Percentiles rank a stretch among this genome's conserved stretches.
Evolutionary conservation across 2,329 filamentous ascomycete species (phyloP).

Genomic region (Clonostachys sp.): DNA sequence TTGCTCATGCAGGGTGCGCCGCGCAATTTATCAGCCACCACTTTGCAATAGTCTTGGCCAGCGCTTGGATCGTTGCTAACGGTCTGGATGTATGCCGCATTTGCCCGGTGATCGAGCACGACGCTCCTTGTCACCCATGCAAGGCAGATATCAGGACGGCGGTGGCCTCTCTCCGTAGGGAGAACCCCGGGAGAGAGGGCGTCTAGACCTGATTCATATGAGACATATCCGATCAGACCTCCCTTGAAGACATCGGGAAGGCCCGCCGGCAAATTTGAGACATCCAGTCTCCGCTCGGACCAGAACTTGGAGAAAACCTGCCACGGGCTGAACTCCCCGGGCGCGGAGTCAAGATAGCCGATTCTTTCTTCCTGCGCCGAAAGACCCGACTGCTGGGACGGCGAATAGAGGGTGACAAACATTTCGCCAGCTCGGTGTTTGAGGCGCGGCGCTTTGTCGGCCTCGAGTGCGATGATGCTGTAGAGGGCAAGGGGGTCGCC

Average conservation of each 20-base stretch:
- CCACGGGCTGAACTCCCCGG: background rate
- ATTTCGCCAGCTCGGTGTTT: constrained; percentile 50
- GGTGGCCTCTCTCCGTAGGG: constrained; percentile 8
- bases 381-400: background rate
- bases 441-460: constrained; percentile 50
- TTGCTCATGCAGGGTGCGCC: background rate
- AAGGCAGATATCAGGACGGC: constrained; percentile 1
- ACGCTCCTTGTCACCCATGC: constrained; percentile 6
- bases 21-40: background rate
- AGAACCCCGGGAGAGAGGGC: constrained; percentile 19
- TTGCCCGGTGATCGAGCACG: constrained; percentile 6
- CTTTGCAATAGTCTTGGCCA: background rate
- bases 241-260: constrained; percentile 6
- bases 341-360: background rate
- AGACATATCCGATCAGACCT: constrained; percentile 9
- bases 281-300: background rate
- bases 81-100: constrained; percentile 3
- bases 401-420: constrained; percentile 11
- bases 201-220: constrained; percentile 8
- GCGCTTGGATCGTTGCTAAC: background rate
- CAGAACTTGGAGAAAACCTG: background rate
- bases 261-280: background rate
- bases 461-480: constrained; percentile 69
- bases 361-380: background rate
- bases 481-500: constrained; percentile 44